These are phyloP conservation scores for Plasmodium ovale DNA, from an alignment of 169 alveolate species.

Conservation along the genomic window DNA sequence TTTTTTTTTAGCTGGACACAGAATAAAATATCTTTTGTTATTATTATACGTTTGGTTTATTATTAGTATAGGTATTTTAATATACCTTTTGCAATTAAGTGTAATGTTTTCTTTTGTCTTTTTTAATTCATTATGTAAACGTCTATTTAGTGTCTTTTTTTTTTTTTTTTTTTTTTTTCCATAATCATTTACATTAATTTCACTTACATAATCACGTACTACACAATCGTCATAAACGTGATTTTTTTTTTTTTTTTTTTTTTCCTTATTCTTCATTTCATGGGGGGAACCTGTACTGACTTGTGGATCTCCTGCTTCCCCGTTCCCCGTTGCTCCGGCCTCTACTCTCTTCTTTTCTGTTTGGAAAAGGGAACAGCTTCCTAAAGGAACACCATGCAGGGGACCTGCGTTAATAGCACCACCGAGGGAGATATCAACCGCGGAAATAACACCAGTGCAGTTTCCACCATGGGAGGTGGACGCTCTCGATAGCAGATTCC, in stretches of 20 bases:
- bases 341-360: not conserved
- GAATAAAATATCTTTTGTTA: slow-evolving; percentile 56
- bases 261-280: not conserved
- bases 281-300: not conserved
- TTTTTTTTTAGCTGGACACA: slow-evolving; percentile 72
- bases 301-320: not conserved
- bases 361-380: too few species aligned
- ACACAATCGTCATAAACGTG: not conserved
- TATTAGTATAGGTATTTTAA: slow-evolving; percentile 52
- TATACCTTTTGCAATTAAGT: slow-evolving; percentile 25
- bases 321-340: not conserved
- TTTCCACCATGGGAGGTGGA: too few species aligned
- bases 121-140: slow-evolving; percentile 12
- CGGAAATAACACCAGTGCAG: too few species aligned
- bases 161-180: not conserved
- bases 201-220: slow-evolving; percentile 20
- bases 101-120: slow-evolving; percentile 29
- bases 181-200: not conserved
- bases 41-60: slow-evolving; percentile 40
- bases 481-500: too few species aligned
- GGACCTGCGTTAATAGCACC: too few species aligned
- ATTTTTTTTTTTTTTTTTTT: not conserved
- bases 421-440: too few species aligned
- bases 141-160: not conserved
- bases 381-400: too few species aligned